Evolutionary conservation across 1,139 yeast species (phyloP), one percentile per base, ranked within the genome.

Genomic region (Lodderomyces parapsilosis): DNA sequence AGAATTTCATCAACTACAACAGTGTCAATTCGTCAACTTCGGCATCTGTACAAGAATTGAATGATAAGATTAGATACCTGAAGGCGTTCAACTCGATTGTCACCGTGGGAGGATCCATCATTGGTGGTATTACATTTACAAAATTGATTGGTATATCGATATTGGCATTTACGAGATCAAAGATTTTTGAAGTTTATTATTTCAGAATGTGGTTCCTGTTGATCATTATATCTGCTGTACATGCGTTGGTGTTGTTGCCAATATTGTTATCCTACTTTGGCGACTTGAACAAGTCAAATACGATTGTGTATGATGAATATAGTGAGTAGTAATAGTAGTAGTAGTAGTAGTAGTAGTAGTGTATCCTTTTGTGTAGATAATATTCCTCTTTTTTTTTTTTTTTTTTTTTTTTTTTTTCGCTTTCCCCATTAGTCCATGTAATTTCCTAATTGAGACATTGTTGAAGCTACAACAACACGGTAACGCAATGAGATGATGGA

Each of bases 181-280:
- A 86, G 62, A 91, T 93, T 28, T 93, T 91, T 60, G 95, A 90
- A 51, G 80, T 93, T 1, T 93, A 88, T 61, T 93, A 93, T 59
- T 93, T 93, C 72, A 67, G 96, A 48, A 90, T 93, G 97, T 93
- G 98, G 98, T 68, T 87, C n/a, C 71, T 89, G 1, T 71, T 93
- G 49, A 85, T 93, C 8, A 51, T 84, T 2, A 71, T 87, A 42
- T 96, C 96, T 1, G 82, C 91, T 0, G 51, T 84, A 0, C 97
- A 91, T 58, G 80, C 95, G 1, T 72, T 93, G 43, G 74, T 86
- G 34, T 78, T 91, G 45, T 68, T 91, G 41, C 99, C 99, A 0
- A 79, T 88, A 3, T 59, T 85, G 22, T 68, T 91, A 38, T 76
- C 90, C 35, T 66, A 74, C 42, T 69, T 75, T 51, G 96, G 96